Base-by-base conservation (phyloP, 495 filamentous ascomycete species). In the Neurospora sp. region DNA sequence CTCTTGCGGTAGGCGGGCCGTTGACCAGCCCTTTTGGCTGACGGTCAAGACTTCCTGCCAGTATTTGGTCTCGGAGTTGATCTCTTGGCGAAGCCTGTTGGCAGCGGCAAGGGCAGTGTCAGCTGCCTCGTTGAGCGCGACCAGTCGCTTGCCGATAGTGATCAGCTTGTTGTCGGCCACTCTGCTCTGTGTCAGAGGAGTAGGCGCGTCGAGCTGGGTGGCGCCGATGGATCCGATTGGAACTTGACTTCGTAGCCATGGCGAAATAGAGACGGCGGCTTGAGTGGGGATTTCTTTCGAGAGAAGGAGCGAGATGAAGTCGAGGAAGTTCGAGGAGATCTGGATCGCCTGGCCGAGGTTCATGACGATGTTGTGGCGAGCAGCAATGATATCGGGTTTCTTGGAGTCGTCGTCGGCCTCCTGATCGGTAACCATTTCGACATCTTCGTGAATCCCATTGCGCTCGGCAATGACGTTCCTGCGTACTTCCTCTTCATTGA, bases 31-130 rank as follows among this genome's bases (percentile, higher is more conserved):
- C 39, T 90, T 89, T 59, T 94, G 88, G 75, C 90, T 92, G 38
- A 98, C 88, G 27, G 89, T 88, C 39, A 97, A 81, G 1, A 97
- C 88, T 77, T 97, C 89, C 69, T 90, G 85, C 96, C 96, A 99
- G 81, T 97, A 98, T 74, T 87, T 90, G 2, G 89, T 89, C 80
- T 99, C 96, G 14, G 88, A 86, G 40, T 85, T 82, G 39, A 96
- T 90, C 78, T 97, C 94, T 5, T 85, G 84, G 74, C 93, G 89
- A 9, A 99, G 83, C 70, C 92, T 86, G 40, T 87, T 85, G 0
- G 92, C 92, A 14, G 93, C 89, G 12, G 87, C 86, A n/a, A 94
- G 83, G 27, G 97, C 84, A 66, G 88, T 90, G 76, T 93, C 91
- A 3, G 92, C 91, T n/a, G 90, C 88, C 5, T 86, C 85, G 71